Conservation (phyloP, 2,329 filamentous ascomycete genomes). For the Aureobasidium leucospermi region DNA sequence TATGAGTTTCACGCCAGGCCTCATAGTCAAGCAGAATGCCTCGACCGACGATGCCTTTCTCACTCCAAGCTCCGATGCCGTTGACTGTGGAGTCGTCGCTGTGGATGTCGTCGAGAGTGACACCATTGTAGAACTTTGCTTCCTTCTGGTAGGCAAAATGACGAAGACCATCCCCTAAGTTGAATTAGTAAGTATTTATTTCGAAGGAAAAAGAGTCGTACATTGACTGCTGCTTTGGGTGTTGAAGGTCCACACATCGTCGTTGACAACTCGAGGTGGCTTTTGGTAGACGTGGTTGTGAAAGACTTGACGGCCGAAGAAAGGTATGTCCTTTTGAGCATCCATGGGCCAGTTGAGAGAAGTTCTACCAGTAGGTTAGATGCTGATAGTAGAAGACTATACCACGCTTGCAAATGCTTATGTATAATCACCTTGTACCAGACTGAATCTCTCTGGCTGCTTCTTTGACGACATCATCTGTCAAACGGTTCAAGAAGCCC, state of each 20-base stretch:
- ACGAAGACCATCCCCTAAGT: constrained; percentile 45
- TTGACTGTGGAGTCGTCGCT: constrained; percentile 32
- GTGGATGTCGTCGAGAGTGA: constrained; percentile 36
- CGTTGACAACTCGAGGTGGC: constrained; percentile 48
- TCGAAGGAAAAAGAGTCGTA: background rate
- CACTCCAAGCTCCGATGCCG: constrained; percentile 42
- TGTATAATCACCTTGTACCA: constrained; percentile 32
- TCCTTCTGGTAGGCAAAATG: constrained; percentile 45
- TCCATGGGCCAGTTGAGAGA: constrained; percentile 56
- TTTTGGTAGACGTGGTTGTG: constrained; percentile 48
- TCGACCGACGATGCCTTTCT: constrained; percentile 49
- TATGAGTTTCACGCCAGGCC: constrained; percentile 38
- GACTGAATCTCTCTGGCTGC: constrained; percentile 44
- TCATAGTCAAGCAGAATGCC: constrained; percentile 50
- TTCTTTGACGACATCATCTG: constrained; percentile 44
- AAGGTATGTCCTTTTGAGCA: constrained; percentile 44
- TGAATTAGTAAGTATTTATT: background rate
- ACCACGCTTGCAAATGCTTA: background rate
- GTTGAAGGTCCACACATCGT: constrained; percentile 54
- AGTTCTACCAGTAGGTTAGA: constrained; percentile 32
- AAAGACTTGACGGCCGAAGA: constrained; percentile 51
- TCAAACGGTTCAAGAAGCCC: constrained; percentile 55
- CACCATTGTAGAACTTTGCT: constrained; percentile 29
- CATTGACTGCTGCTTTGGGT: constrained; percentile 52
- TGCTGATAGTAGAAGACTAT: background rate